phyloP scores from a whole-genome alignment of 768 basidiomycete genomes.

The Clitopilus passeckerianus region DNA sequence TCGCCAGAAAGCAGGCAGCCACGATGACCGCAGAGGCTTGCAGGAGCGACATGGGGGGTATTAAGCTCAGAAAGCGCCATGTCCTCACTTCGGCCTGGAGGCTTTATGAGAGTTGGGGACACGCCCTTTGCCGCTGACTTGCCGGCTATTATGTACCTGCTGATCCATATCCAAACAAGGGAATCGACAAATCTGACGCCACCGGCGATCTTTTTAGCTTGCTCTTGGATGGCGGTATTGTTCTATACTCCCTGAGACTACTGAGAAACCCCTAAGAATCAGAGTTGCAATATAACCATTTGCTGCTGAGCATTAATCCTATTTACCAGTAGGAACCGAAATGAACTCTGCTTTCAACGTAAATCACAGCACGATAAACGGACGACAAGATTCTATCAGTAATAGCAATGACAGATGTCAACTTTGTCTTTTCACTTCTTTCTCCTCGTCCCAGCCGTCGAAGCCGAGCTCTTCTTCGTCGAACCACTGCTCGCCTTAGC shows the following conservation, averaged over 20 bases:
- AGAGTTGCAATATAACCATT: too few relatives aligned
- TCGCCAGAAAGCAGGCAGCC: background rate
- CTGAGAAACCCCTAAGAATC: too few relatives aligned
- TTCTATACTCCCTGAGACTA: too few relatives aligned
- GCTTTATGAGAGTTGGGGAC: background rate
- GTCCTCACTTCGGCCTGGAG: background rate
- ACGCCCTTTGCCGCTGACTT: background rate
- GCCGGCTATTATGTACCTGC: too few relatives aligned
- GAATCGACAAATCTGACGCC: too few relatives aligned
- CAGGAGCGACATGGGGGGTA: background rate
- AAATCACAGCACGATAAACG: too few relatives aligned
- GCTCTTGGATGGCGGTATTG: too few relatives aligned
- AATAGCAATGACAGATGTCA: background rate
- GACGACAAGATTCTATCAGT: background rate
- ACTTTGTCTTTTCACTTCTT: background rate
- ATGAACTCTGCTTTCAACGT: too few relatives aligned
- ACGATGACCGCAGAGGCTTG: background rate
- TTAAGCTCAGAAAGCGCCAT: background rate
- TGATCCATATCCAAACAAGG: too few relatives aligned
- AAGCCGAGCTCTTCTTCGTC: slow-evolving; percentile 14
- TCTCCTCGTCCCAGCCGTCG: background rate
- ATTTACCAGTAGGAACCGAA: too few relatives aligned
- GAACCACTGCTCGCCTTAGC: slow-evolving; percentile 9
- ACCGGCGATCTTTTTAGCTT: too few relatives aligned
- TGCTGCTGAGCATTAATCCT: too few relatives aligned